Evolutionary conservation across 305 asterid genomes (phyloP).

Genomic region (Striga hermonthica): DNA sequence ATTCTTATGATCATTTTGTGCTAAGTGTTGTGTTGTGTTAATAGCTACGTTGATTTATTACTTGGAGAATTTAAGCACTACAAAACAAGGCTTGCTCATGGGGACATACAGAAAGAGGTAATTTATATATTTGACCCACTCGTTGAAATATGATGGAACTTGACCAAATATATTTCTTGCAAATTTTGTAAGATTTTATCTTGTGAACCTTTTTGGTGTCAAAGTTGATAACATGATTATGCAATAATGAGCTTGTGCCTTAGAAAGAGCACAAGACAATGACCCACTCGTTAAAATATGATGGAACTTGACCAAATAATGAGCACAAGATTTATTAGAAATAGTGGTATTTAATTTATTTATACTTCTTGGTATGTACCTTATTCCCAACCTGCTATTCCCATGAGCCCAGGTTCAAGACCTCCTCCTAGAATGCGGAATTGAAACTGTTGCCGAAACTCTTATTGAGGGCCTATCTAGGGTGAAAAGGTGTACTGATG

Average conservation of each 20-base stretch:
- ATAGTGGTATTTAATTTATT: too few relatives aligned
- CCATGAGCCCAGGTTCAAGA: conserved; percentile 67
- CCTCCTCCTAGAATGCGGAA: conserved; percentile 82
- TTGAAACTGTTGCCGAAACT: conserved; percentile 84
- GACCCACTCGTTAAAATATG: conserved; percentile 17
- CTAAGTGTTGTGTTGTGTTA: conserved; percentile 30
- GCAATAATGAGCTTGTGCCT: not conserved
- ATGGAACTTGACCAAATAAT: conserved; percentile 18
- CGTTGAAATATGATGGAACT: conserved; percentile 24
- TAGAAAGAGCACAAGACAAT: too few relatives aligned
- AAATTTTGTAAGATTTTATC: not conserved
- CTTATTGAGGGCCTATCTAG: conserved; percentile 89
- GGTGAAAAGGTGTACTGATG: conserved; percentile 92
- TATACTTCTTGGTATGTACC: not conserved
- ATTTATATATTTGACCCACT: conserved; percentile 22
- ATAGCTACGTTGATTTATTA: conserved; percentile 84
- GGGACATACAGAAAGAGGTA: conserved; percentile 90
- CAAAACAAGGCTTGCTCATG: conserved; percentile 92
- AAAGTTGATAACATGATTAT: conserved; percentile 10
- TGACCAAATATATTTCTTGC: conserved; percentile 2
- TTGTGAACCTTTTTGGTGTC: conserved; percentile 3
- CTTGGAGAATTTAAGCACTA: conserved; percentile 98
- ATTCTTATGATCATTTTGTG: conserved; percentile 48
- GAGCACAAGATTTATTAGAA: too few relatives aligned
- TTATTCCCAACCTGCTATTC: conserved; percentile 16